A percentile compares a stretch with the other conserved stretches of the same genome.
phyloP scores from a whole-genome alignment of 2,329 filamentous ascomycete genomes.

The Ophiocordyceps sinensis region DNA sequence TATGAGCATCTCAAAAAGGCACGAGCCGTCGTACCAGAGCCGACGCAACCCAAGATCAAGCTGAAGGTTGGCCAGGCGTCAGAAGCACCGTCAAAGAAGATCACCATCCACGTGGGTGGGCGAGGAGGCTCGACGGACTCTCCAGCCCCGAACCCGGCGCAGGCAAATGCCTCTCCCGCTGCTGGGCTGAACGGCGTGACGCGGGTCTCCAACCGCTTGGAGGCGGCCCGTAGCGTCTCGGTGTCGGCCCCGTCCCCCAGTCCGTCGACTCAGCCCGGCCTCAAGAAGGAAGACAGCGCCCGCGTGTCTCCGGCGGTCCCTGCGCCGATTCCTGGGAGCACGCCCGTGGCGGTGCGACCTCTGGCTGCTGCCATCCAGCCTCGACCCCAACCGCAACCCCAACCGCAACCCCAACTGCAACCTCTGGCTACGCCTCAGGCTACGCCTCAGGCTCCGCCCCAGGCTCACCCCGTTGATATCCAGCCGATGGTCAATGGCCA shows the following conservation, averaged over 20 bases:
- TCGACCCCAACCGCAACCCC: too few species aligned
- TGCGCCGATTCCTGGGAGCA: conserved; percentile 6
- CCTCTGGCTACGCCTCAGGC: too few species aligned
- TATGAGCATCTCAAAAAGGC: conserved; percentile 54
- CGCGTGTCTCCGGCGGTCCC: conserved; percentile 11
- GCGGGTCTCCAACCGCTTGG: conserved; percentile 10
- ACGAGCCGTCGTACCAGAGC: conserved; percentile 57
- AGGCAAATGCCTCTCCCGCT: conserved; percentile 8
- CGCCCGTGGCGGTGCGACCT: background rate
- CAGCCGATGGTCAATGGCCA: conserved; percentile 15
- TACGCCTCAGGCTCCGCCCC: too few species aligned
- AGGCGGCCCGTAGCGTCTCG: conserved; percentile 26
- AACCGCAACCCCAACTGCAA: too few species aligned
- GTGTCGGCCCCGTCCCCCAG: conserved; percentile 27
- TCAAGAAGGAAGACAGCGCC: conserved; percentile 21
- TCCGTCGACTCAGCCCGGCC: conserved; percentile 21
- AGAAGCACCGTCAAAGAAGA: conserved; percentile 42
- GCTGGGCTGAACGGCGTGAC: conserved; percentile 13
- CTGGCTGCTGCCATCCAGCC: background rate
- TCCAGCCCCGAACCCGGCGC: conserved; percentile 26
- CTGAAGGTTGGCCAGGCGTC: conserved; percentile 48
- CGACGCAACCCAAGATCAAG: conserved; percentile 64
- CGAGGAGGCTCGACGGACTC: conserved; percentile 40
- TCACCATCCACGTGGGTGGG: conserved; percentile 57
- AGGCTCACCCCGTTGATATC: conserved; percentile 5